phyloP scores from a whole-genome alignment of 129 eudicot species.

The Helichrysum umbraculigerum region DNA sequence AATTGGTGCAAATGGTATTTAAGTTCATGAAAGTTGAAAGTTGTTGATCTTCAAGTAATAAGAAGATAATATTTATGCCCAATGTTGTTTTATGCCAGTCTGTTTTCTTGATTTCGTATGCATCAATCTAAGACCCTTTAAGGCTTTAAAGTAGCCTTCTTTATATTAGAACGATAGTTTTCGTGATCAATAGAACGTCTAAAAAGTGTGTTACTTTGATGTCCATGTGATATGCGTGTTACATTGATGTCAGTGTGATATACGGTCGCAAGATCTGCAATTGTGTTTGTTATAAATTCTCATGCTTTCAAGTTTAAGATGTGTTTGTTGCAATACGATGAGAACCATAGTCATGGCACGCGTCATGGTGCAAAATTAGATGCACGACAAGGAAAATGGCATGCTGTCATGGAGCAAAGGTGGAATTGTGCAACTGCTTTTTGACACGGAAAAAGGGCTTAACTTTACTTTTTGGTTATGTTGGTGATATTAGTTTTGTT shows the following conservation, averaged over 20 bases:
- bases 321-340: background rate
- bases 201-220: background rate
- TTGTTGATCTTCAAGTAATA: constrained; percentile 33
- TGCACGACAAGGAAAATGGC: background rate
- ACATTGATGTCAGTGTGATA: background rate
- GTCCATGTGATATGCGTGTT: background rate
- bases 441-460: background rate
- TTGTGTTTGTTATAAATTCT: background rate
- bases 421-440: background rate
- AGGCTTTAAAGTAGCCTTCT: constrained; percentile 2
- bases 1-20: constrained; percentile 27
- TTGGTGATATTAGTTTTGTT: background rate
- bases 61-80: constrained; percentile 28
- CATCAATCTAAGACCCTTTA: background rate
- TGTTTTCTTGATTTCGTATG: constrained; percentile 17
- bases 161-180: constrained; percentile 5
- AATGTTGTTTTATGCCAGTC: background rate
- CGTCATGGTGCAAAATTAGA: background rate
- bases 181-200: background rate
- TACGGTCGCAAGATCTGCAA: background rate
- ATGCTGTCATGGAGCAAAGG: background rate
- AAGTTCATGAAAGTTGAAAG: constrained; percentile 25
- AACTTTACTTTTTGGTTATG: background rate
- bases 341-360: background rate
- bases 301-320: background rate